Evolutionary conservation across 768 basidiomycete species (phyloP), one percentile per base, ranked within the genome.

Genomic region (Pleurotus djamor): DNA sequence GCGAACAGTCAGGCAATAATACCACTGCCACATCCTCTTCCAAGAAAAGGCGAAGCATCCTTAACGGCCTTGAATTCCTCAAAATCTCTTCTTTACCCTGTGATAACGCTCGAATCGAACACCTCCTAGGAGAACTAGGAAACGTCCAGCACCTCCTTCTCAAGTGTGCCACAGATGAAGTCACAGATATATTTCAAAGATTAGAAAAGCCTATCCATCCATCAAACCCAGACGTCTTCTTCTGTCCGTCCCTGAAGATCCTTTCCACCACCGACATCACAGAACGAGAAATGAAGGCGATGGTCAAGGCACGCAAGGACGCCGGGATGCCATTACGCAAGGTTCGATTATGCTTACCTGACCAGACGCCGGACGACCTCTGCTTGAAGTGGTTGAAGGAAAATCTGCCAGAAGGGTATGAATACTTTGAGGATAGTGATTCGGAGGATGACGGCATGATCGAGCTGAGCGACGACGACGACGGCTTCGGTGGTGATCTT

Each of bases 361-460:
- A 77, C 56, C 67, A 74, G 0, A 81, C 82, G 51, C 67, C 71
- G 1, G 43, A 88, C n/a, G 63, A 68, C 0, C 52, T 72, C 21
- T 80, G 85, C 10, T 74, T 76, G 61, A 67, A 66, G 43, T 89
- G 87, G 87, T 65, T 89, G 41, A 73, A 68, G 52, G 68, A 68
- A 4, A 74, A 87, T 63, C 52, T 85, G 2, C 16, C 16, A 52
- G 78, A 83, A 59, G 71, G 71, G 35, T 76, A 89, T 13, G 81
- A 82, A 9, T 80, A 75, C 61, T 89, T 86, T 60, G 85, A 84
- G 48, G 77, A 78, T 48, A 76, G 78, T 34, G 86, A 83, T 52
- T 74, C 71, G 32, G 80, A 79, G 36, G 71, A 68, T n/a, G 65
- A 74, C 14, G 73, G 69, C 44, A 61, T 62, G 14, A 58, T 63